These are phyloP conservation scores for Fonsecaea monophora DNA, from an alignment of 2,329 filamentous ascomycete species.

Conservation along the genomic window DNA sequence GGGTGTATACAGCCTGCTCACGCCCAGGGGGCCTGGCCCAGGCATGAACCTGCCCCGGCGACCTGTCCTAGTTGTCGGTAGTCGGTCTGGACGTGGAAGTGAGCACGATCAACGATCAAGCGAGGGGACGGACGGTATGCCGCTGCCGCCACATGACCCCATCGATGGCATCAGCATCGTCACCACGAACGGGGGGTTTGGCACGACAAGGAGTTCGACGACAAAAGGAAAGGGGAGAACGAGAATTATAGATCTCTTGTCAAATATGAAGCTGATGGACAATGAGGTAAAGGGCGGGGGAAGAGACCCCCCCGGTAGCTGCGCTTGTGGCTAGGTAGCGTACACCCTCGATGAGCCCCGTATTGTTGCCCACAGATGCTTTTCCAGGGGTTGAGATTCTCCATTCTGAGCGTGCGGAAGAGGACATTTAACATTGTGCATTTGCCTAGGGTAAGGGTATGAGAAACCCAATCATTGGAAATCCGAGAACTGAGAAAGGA, in stretches of 20 bases:
- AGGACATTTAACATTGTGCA: not conserved
- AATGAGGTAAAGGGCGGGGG: not conserved
- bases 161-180: too few species aligned
- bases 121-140: too few species aligned
- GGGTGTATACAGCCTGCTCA: too few species aligned
- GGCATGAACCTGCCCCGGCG: too few species aligned
- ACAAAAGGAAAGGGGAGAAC: not conserved
- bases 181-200: too few species aligned
- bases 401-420: not conserved
- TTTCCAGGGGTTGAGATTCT: not conserved
- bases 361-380: not conserved
- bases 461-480: not conserved
- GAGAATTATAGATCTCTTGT: not conserved
- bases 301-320: not conserved
- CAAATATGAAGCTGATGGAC: not conserved
- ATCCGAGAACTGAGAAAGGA: slow-evolving; percentile 2
- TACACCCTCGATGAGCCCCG: not conserved
- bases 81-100: too few species aligned
- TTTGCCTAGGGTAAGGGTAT: not conserved
- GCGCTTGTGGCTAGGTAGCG: not conserved
- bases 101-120: too few species aligned
- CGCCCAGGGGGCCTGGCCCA: too few species aligned
- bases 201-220: too few species aligned
- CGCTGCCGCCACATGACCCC: too few species aligned
- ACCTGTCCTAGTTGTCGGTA: too few species aligned